Base-by-base conservation (phyloP, 805 yeast species). In the Monosporozyma servazzii region DNA sequence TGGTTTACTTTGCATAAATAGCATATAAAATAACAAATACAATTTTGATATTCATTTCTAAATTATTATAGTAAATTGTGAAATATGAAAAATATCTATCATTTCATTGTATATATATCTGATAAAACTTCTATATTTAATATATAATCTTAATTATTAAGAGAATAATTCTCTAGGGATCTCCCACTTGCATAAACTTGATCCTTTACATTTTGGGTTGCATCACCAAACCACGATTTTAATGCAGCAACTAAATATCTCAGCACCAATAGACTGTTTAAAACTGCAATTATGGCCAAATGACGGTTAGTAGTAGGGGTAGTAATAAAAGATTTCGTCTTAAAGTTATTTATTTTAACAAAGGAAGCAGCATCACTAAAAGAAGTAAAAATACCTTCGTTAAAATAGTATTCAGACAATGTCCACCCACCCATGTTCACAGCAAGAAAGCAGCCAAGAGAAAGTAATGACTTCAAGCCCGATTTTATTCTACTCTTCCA, bases 161-260 rank as follows among this genome's bases (percentile, higher is more conserved):
- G 46, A 17, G 30, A 43, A 31, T 51, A 62, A 58, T 75, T 77
- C 56, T 77, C 79, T 50, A 79, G 69, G 3, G 81, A 76, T 57
- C 79, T 75, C 1, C 84, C 84, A 48, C 73, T 72, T 11, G 80
- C 79, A 53, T 79, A 81, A 53, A 73, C 72, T 56, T 80, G 82
- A 52, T 78, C 78, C 59, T 76, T 79, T n/a, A 81, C 80, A 56
- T 73, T 72, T 46, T 74, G 66, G 20, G 57, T 51, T 0, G 63
- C 57, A 27, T 51, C 52, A 15, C 60, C 54, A 33, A 64, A 61
- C 67, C 68, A 63, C 20, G 55, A 40, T 17, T 53, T 56, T 1
- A 56, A 41, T 2, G 40, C 36, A 15, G 29, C 17, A n/a, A 44
- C 39, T 2, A 52, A 42, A 18, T 48, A 42, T n/a, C n/a, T 17